Conservation (phyloP, 306 rosid genomes). For the Cotoneaster glaucophyllus region DNA sequence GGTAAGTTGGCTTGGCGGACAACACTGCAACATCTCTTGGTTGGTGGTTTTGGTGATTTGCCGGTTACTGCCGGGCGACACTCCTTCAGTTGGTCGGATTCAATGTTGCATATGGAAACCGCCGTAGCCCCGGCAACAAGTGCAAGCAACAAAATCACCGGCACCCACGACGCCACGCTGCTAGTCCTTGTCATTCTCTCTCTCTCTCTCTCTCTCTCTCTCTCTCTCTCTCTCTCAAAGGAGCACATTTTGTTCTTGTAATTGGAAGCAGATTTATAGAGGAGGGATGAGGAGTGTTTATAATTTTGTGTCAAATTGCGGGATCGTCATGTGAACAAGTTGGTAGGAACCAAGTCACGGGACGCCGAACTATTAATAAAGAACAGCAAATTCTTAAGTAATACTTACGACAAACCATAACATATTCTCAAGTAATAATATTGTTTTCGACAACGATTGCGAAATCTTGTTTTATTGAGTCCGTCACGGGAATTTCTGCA, state of each 20-base stretch:
- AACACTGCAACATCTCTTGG: conserved; percentile 38
- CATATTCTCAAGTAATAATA: neutral
- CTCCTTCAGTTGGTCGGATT: conserved; percentile 17
- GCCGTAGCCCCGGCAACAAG: conserved; percentile 29
- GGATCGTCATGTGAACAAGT: conserved; percentile 37
- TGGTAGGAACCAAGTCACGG: conserved; percentile 25
- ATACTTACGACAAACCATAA: neutral
- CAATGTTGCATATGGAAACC: conserved; percentile 31
- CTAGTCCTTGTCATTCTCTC: conserved; percentile 18
- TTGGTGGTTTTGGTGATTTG: conserved; percentile 31
- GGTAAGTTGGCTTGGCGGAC: conserved; percentile 41
- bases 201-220: neutral
- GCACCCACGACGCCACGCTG: conserved; percentile 19
- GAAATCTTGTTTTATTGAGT: neutral
- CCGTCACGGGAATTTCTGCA: neutral
- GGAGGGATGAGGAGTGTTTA: conserved; percentile 1
- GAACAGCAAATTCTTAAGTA: neutral
- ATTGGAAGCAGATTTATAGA: conserved; percentile 19
- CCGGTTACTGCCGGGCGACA: conserved; percentile 54
- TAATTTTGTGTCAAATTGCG: conserved; percentile 10
- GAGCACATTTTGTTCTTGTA: neutral
- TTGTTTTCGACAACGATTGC: neutral
- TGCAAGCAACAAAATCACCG: conserved; percentile 26
- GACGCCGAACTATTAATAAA: neutral
- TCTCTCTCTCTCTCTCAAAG: neutral